A percentile compares a stretch with the other conserved stretches of the same genome.
These are phyloP conservation scores for Benincasa hispida DNA, from an alignment of 306 rosid genomes.

Conservation along the genomic window DNA sequence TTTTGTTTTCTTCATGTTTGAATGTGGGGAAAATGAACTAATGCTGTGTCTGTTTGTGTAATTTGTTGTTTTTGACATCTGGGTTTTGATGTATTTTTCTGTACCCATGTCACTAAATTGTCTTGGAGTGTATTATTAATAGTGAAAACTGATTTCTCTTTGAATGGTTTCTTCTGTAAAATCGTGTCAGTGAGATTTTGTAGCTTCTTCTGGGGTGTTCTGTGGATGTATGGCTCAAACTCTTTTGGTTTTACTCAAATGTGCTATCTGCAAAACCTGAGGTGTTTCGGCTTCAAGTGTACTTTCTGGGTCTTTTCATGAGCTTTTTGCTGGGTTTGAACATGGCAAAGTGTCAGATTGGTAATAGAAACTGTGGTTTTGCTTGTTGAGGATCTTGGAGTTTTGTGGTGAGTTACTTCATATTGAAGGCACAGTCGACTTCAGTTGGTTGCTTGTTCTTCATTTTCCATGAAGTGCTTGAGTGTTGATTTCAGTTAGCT, in stretches of 20 bases:
- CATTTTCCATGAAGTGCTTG: not conserved
- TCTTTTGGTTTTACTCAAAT: conserved; percentile 5
- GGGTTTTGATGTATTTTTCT: not conserved
- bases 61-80: not conserved
- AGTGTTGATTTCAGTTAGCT: not conserved
- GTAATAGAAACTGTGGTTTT: not conserved
- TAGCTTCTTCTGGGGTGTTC: not conserved
- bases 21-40: not conserved
- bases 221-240: not conserved
- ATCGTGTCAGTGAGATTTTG: conserved; percentile 7
- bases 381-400: conserved; percentile 1
- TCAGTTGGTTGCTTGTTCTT: conserved; percentile 4
- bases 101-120: not conserved
- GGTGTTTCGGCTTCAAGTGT: not conserved
- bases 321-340: not conserved
- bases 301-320: not conserved
- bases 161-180: not conserved
- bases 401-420: not conserved
- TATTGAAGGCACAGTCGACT: not conserved
- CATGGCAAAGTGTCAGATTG: not conserved
- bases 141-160: not conserved
- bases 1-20: not conserved
- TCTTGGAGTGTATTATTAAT: not conserved
- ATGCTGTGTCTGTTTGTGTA: not conserved
- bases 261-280: not conserved